Base-by-base conservation (phyloP, 306 rosid species). In the Crataegus laevigata region DNA sequence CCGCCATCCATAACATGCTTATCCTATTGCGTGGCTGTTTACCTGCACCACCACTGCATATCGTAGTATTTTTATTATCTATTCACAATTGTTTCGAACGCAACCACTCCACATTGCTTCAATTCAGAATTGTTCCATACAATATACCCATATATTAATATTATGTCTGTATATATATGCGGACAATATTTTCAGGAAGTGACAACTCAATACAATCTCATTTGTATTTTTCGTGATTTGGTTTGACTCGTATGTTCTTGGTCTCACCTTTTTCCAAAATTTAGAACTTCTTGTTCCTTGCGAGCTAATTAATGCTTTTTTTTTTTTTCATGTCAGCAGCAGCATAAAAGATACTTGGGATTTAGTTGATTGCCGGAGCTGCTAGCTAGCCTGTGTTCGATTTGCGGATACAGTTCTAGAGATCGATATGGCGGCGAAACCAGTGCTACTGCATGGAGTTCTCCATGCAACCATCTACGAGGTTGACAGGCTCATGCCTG, bases 401-500 rank as follows among this genome's bases (percentile, higher is more conserved):
- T 63, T 63, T 30, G 24, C 42, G 24, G 43, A 18, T 17, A 29
- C 42, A 63, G 10, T n/a, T 36, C 17, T 43, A 47, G 30, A 32
- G 70, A 73, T 54, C 59, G 26, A 40, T n/a, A 79, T 81, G 83
- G 55, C 60, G 81, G 55, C 68, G 6, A 30, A 59, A 51, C 36
- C 30, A 12, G 77, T 62, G 6, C 58, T 82, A 36, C 81, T 87
- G 72, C 87, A 87, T 80, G 89, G 91, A 43, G 67, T 63, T 19
- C 84, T 87, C 55, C 77, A 80, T 19, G 71, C 65, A 12, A 87
- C 82, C 1, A 75, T 85, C 47, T 73, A 28, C 18, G 89, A 85
- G 83, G 66, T 85, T 28, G 82, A 85, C 78, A 73, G 12, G 25
- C 51, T 83, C 67, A 62, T 76, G 26, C 64, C 63, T 21, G 69